A percentile compares a stretch with the other conserved stretches of the same genome.
phyloP scores from a whole-genome alignment of 169 alveolate species.

The Amoebophrya sp. region DNA sequence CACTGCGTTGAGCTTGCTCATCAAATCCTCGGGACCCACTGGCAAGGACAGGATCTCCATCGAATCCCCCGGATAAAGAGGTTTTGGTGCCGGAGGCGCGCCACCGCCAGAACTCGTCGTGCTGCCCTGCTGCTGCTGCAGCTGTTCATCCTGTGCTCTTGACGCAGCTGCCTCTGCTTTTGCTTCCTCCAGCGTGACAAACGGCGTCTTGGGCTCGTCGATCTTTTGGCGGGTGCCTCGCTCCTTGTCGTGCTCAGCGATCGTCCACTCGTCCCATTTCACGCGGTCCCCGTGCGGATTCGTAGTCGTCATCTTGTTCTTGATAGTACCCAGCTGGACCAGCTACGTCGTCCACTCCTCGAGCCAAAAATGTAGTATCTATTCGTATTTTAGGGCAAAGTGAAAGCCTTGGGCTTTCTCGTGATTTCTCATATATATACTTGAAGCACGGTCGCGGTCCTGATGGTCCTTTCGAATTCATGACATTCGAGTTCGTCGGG shows the following conservation, averaged over 20 bases:
- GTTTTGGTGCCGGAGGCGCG: background rate
- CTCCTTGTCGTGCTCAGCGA: slow-evolving; percentile 26
- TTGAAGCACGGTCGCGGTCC: no score
- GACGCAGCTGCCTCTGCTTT: background rate
- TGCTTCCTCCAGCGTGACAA: background rate
- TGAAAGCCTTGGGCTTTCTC: no score
- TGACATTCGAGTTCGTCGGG: no score
- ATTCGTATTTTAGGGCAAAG: no score
- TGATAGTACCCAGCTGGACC: no score
- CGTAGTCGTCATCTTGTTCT: no score
- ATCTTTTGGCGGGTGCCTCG: slow-evolving; percentile 29
- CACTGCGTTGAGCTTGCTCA: background rate
- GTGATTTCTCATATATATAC: no score
- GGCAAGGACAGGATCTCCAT: background rate
- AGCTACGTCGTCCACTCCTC: no score
- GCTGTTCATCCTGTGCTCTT: background rate
- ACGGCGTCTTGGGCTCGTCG: slow-evolving; percentile 30
- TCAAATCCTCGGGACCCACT: background rate
- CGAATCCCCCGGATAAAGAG: background rate
- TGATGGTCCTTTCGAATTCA: no score
- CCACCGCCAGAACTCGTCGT: background rate
- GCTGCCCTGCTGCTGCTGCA: background rate
- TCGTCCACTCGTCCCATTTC: slow-evolving; percentile 24
- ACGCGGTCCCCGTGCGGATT: no score
- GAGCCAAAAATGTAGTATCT: no score